Conservation (phyloP, 2,329 filamentous ascomycete genomes). For the Pseudocercospora cruenta region DNA sequence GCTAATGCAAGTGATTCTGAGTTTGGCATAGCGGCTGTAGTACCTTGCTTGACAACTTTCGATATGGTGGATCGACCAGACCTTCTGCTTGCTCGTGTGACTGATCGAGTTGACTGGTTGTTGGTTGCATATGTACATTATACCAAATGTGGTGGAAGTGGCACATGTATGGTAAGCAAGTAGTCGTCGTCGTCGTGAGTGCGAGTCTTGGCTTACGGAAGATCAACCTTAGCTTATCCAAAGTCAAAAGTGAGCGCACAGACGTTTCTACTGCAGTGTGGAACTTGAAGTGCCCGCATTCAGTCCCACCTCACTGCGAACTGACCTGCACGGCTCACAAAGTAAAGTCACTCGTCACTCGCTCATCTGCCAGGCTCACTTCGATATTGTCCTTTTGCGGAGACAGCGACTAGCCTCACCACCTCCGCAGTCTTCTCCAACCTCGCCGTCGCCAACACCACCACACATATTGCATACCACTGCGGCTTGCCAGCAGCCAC, state of each 20-base stretch:
- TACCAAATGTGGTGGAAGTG: not conserved
- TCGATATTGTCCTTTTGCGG: not conserved
- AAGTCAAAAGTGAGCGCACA: conserved; percentile 1
- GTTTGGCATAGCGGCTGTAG: not conserved
- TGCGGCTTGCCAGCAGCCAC: not conserved
- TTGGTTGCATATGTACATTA: not conserved
- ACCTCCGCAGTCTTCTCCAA: not conserved
- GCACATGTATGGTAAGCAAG: not conserved
- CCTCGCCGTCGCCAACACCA: not conserved
- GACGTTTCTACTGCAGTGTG: not conserved
- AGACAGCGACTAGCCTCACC: not conserved
- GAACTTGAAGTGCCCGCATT: not conserved
- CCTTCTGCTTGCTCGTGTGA: not conserved
- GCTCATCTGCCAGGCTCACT: not conserved
- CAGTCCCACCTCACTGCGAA: not conserved
- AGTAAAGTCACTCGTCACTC: not conserved
- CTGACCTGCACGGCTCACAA: not conserved
- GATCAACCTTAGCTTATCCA: not conserved
- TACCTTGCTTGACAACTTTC: not conserved
- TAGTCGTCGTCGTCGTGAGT: not conserved
- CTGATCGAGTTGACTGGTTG: not conserved
- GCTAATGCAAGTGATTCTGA: conserved; percentile 14
- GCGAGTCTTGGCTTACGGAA: not conserved
- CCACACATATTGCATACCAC: not conserved
- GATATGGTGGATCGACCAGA: not conserved